Base-by-base conservation (phyloP, 2,329 filamentous ascomycete genomes). In the Calonectria leucothoes region DNA sequence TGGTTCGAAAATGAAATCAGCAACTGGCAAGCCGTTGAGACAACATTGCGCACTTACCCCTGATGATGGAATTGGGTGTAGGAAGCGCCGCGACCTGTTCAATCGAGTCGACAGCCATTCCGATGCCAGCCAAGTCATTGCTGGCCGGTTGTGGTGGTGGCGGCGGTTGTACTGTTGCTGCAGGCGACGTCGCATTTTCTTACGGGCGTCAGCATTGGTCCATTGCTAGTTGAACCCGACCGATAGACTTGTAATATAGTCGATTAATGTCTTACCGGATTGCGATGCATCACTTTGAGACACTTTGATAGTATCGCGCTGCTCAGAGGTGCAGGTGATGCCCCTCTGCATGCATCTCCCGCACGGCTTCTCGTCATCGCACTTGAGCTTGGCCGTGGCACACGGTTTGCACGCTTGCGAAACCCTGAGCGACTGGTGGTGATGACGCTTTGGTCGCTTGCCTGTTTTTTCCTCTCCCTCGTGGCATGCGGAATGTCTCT, bases 341-440 rank as follows among this genome's bases (percentile, higher is more conserved):
- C 73, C 73, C 48, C 68, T 64, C 39, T 66, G 65, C 23, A 70
- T 25, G 49, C 73, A 75, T 6, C 73, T 64, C 17, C 65, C 68
- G 23, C 73, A 75, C 14, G 73, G 67, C 37, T 69, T 68, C 29
- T 71, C 71, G 29, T 75, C 71, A 42, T 75, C 73, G 51, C 73
- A 75, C 42, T 75, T 75, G 49, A 75, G 73, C 35, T 75, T 75
- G 14, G 73, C 63, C 15, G 73, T 67, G 2, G 73, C 73, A 59
- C 73, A 75, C n/a, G 73, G 51, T 33, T 75, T 75, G 49, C 73
- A 75, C 3, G 73, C 73, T 52, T 71, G 73, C 17, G 73, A 75
- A 6, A 75, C 73, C 7, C 73, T 45, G 20, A 70, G 73, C 7
- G 71, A 66, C 25, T 68, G 64, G 25, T 73, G 66, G 23, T 69